A percentile compares a stretch with the other conserved stretches of the same genome.
Conservation (phyloP, 2,329 filamentous ascomycete species). For the Scedosporium apiospermum region DNA sequence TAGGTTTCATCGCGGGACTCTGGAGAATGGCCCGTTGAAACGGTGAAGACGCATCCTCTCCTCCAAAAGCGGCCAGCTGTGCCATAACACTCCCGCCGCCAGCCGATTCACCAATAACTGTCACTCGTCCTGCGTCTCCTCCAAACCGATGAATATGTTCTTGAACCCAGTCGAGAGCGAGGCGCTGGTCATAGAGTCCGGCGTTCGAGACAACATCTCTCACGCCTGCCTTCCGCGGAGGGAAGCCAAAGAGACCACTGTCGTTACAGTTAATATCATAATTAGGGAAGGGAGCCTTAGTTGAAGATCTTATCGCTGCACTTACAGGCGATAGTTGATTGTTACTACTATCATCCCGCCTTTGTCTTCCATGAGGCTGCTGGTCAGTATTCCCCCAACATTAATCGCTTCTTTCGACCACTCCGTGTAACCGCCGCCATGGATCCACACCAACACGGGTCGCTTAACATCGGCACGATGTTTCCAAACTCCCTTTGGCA, state of each 20-base stretch:
- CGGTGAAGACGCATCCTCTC: conserved; percentile 27
- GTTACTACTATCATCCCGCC: conserved; percentile 30
- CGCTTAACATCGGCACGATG: conserved; percentile 13
- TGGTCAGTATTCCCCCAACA: conserved; percentile 27
- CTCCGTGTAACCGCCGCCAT: conserved; percentile 31
- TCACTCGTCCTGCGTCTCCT: conserved; percentile 35
- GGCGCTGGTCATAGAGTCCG: conserved; percentile 39
- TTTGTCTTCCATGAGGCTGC: conserved; percentile 13
- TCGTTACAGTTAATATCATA: too few relatives aligned
- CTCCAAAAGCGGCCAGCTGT: conserved; percentile 36
- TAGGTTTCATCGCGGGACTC: conserved; percentile 10
- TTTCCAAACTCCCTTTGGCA: conserved; percentile 26
- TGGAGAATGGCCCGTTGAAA: conserved; percentile 37
- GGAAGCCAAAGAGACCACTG: conserved; percentile 31
- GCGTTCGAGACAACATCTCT: conserved; percentile 31
- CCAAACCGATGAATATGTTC: conserved; percentile 41
- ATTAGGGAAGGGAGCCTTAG: too few relatives aligned
- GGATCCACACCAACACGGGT: conserved; percentile 36
- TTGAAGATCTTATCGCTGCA: too few relatives aligned
- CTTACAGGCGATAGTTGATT: conserved; percentile 27
- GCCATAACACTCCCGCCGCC: conserved; percentile 37
- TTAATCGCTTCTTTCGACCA: conserved; percentile 26
- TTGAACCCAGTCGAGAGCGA: conserved; percentile 39
- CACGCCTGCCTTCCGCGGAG: conserved; percentile 31
- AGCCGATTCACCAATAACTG: conserved; percentile 44